A percentile compares a stretch with the other conserved stretches of the same genome.
phyloP scores from a whole-genome alignment of 2,329 filamentous ascomycete species.

The Beauveria medogensis region DNA sequence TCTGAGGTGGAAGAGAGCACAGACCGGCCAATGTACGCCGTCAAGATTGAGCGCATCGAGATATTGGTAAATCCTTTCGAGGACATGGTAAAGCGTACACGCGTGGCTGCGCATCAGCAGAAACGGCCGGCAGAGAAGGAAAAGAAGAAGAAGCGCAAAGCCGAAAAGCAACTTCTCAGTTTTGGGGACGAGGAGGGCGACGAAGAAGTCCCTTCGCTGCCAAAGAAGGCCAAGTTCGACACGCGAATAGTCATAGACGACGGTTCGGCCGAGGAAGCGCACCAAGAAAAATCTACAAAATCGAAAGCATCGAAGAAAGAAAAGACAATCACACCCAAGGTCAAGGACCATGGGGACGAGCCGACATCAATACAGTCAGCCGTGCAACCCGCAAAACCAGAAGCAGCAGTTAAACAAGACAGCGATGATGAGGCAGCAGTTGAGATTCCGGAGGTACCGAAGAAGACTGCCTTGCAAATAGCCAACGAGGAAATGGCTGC shows the following conservation, averaged over 20 bases:
- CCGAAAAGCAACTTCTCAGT: constrained; percentile 67
- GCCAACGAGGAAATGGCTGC: constrained; percentile 76
- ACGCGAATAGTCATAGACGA: constrained; percentile 60
- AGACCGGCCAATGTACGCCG: constrained; percentile 79
- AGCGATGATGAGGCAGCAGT: background rate
- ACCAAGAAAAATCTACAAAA: constrained; percentile 21
- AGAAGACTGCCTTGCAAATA: constrained; percentile 51
- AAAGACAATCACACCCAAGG: constrained; percentile 20
- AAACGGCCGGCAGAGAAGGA: constrained; percentile 31
- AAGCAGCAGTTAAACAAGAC: background rate
- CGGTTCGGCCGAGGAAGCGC: constrained; percentile 24
- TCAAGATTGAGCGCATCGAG: constrained; percentile 67
- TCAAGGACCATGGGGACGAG: constrained; percentile 19
- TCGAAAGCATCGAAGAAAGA: constrained; percentile 23
- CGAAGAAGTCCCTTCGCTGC: constrained; percentile 42
- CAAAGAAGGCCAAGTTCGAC: constrained; percentile 75
- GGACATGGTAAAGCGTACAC: constrained; percentile 65
- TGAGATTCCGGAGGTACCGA: constrained; percentile 19
- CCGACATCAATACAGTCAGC: constrained; percentile 7
- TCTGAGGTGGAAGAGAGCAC: constrained; percentile 69
- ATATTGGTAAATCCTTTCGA: constrained; percentile 76
- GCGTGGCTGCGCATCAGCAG: constrained; percentile 42
- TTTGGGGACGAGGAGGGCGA: constrained; percentile 67
- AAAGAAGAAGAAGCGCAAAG: constrained; percentile 62
- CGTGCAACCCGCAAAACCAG: background rate